These are phyloP conservation scores for Chrysanthemum lavandulifolium DNA, from an alignment of 129 eudicot species.

Conservation along the genomic window DNA sequence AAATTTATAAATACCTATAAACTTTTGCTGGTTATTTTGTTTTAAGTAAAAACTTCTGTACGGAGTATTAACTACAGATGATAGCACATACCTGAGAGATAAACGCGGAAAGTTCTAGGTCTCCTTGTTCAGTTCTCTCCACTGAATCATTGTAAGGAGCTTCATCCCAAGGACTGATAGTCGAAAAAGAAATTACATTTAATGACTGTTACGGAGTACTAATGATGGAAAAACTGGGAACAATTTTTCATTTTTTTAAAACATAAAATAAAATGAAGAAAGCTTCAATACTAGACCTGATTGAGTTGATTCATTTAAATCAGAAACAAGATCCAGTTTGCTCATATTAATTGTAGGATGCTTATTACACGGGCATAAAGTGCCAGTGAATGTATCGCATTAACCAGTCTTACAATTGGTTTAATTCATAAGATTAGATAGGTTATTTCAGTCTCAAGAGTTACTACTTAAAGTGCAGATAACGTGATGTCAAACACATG, in stretches of 20 bases:
- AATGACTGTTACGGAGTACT: slow-evolving; percentile 14
- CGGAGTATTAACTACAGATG: slow-evolving; percentile 2
- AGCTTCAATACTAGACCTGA: slow-evolving; percentile 5
- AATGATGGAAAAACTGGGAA: background rate
- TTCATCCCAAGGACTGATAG: slow-evolving; percentile 79
- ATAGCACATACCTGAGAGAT: slow-evolving; percentile 66
- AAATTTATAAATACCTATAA: background rate
- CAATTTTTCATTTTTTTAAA: no score
- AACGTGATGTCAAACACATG: no score
- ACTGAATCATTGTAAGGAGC: slow-evolving; percentile 73
- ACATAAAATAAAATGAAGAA: background rate
- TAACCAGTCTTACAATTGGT: no score
- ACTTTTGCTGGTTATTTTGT: background rate
- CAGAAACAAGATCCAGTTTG: no score
- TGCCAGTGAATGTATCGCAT: no score
- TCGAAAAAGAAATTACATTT: slow-evolving; percentile 17
- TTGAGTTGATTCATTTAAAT: background rate
- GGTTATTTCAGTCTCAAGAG: no score
- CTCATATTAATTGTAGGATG: no score
- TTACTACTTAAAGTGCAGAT: no score
- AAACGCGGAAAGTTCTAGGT: slow-evolving; percentile 66
- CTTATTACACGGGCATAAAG: no score
- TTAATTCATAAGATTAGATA: no score
- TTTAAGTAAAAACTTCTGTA: slow-evolving; percentile 20
- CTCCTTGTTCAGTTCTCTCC: slow-evolving; percentile 70